Base-by-base conservation (phyloP, 768 basidiomycete species). In the Naganishia vaughanmartiniae region DNA sequence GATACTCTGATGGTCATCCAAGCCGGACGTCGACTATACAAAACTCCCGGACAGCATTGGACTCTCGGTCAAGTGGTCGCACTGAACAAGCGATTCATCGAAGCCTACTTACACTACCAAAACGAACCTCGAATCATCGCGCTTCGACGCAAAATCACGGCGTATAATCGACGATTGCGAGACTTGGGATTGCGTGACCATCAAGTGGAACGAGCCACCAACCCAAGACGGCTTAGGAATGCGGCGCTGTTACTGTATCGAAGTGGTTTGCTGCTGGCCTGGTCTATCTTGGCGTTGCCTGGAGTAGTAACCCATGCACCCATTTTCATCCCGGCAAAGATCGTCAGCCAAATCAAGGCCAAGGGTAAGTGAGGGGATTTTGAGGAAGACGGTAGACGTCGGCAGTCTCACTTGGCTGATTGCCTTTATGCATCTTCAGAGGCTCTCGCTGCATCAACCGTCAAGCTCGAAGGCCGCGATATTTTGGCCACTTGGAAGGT, bases 401-500 rank as follows among this genome's bases (percentile, higher is more conserved):
- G 9, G 17, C 10, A 15, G 42, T 42, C 5, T 42, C 42, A 15
- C 42, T 42, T 42, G 9, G 14, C 42, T 42, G 42, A 70, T 14
- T 39, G 54, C n/a, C 26, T 65, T 57, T 46, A 30, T 34, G 24
- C 71, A 21, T 7, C 57, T 55, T 80, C n/a, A 96, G 94, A 93
- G 86, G 95, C 95, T 7, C 88, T 98, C 70, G 95, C 95, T 34
- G 93, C 90, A 2, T 97, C 94, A 10, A 87, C 87, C 4, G 95
- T 98, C 79, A 98, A 98, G 83, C 88, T 98, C 65, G 91, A 91
- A 24, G 95, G 89, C n/a, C 87, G 91, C 48, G 95, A 98, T 76
- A 95, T 97, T n/a, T 84, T 98, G 21, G 93, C 92, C 0, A 93
- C 93, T 5, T 98, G 95, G 95, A 98, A 98, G 80, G 88, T 98